Base-by-base conservation (phyloP, 176 grass and related monocot genomes). In the Typha latifolia region DNA sequence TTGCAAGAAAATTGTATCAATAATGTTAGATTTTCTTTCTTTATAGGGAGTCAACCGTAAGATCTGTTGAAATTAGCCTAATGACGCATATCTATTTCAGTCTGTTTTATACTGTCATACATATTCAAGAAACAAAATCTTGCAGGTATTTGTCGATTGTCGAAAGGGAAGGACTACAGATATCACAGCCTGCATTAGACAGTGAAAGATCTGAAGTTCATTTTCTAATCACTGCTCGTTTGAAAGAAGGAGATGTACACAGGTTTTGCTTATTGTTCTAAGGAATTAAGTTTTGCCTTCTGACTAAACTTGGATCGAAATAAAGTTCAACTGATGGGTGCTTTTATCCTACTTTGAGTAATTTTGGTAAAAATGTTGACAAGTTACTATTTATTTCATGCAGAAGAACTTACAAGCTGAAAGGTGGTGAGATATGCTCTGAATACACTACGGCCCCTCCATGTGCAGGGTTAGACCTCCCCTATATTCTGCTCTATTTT, bases 151-250 rank as follows among this genome's bases (percentile, higher is more conserved):
- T 85, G 1, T 48, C 56, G 18, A 51, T 73, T 1, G 64, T 43
- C 3, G 68, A 2, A 55, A 67, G 64, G 48, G 52, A 84, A 3
- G 62, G 52, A 10, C 52, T 84, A 2, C 62, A 63, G 67, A 80
- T 84, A 31, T 84, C 82, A 13, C 82, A 84, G 51, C 82, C 82
- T 0, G 82, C 62, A 0, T 19, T 84, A 12, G 82, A 84, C 48
- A 71, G 5, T 27, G 20, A 49, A 49, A 49, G 21, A 26, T 68
- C 66, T 51, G 66, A 26, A 1, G 21, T 68, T 68, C 66, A 68
- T 24, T 47, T 49, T 49, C n/a, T 16, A 49, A 49, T 68, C 19
- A 68, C 66, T 23, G 66, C 23, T 22, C 66, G 66, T 3, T 49
- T 15, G 12, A 48, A 21, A 24, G 11, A 49, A 50, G 48, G 43